Conservation (phyloP, 768 basidiomycete species). For the Lactarius indigo region DNA sequence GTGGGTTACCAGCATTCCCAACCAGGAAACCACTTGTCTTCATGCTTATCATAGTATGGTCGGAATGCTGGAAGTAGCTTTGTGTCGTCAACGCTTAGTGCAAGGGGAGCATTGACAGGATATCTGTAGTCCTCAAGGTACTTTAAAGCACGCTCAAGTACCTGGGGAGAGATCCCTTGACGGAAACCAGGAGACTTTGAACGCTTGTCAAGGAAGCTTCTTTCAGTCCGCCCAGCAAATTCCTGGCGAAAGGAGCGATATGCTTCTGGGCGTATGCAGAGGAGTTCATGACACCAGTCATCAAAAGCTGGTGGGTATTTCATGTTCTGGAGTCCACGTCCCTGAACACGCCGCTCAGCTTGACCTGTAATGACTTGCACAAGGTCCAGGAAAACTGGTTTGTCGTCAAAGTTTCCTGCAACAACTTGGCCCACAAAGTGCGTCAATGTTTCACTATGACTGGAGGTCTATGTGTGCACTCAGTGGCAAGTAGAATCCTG, state of each 20-base stretch:
- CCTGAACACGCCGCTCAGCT: conserved; percentile 30
- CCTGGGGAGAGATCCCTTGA: conserved; percentile 25
- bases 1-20: conserved; percentile 28
- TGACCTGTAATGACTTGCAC: conserved; percentile 32
- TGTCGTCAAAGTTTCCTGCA: conserved; percentile 29
- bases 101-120: conserved; percentile 27
- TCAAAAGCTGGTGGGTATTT: conserved; percentile 33
- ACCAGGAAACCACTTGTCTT: conserved; percentile 29
- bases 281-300: conserved; percentile 32
- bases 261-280: conserved; percentile 30
- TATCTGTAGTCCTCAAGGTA: conserved; percentile 26
- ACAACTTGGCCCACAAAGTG: conserved; percentile 26
- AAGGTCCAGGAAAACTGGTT: conserved; percentile 32
- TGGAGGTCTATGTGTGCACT: not conserved
- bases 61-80: conserved; percentile 33
- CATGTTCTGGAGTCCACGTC: conserved; percentile 37
- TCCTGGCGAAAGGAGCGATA: conserved; percentile 29
- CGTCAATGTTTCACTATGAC: not conserved
- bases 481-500: no score
- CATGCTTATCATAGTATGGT: conserved; percentile 28
- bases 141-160: conserved; percentile 26
- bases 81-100: conserved; percentile 37
- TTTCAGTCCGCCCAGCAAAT: conserved; percentile 22
- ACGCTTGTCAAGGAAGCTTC: conserved; percentile 26
- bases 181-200: conserved; percentile 28